These are phyloP conservation scores for Agaricus subrufescens DNA, from an alignment of 768 basidiomycete genomes.

Conservation along the genomic window DNA sequence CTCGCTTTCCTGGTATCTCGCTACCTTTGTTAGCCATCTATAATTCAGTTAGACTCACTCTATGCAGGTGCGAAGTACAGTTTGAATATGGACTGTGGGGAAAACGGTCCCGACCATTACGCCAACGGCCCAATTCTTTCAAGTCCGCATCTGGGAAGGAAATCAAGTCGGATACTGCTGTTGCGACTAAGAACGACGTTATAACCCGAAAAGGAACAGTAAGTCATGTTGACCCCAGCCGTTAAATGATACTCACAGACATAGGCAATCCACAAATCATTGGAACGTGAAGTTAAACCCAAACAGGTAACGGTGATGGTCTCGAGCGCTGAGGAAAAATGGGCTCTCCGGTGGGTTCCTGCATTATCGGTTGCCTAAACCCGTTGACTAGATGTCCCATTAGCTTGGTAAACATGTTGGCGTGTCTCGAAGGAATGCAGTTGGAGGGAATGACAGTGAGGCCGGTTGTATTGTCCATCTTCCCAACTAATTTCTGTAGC, in stretches of 20 bases:
- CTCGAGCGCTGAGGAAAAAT: constrained; percentile 61
- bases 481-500: constrained; percentile 30
- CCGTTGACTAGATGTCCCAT: not conserved
- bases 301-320: constrained; percentile 50
- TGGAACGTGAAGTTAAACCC: constrained; percentile 69
- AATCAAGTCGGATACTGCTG: constrained; percentile 46
- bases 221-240: constrained; percentile 7
- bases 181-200: constrained; percentile 52
- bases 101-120: constrained; percentile 42
- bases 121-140: constrained; percentile 52
- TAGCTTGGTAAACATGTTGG: constrained; percentile 73
- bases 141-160: constrained; percentile 51
- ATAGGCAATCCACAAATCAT: constrained; percentile 68
- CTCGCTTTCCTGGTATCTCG: constrained; percentile 53
- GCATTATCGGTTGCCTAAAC: not conserved
- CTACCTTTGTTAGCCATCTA: not conserved
- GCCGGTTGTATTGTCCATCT: not conserved
- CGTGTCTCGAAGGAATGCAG: constrained; percentile 51
- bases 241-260: not conserved
- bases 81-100: constrained; percentile 72
- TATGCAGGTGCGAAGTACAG: constrained; percentile 72
- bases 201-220: constrained; percentile 53
- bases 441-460: constrained; percentile 47
- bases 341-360: constrained; percentile 63
- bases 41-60: not conserved